phyloP scores from a whole-genome alignment of 441 rosid species.

The Croton setiger region DNA sequence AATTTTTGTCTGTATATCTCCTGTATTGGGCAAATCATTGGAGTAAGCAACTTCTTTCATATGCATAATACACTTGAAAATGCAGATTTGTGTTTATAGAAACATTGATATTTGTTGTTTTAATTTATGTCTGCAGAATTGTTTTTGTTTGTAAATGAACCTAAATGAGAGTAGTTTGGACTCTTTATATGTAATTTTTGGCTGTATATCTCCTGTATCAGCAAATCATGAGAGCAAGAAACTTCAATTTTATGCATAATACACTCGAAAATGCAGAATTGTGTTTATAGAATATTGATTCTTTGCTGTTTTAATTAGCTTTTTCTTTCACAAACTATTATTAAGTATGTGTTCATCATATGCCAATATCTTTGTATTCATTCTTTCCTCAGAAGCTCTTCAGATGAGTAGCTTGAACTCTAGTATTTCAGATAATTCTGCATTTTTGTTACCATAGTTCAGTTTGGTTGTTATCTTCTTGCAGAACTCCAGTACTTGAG shows the following conservation, averaged over 20 bases:
- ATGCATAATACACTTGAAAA: neutral
- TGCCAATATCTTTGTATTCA: neutral
- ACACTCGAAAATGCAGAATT: no score
- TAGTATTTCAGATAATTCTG: neutral
- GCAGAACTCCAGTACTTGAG: slow-evolving; percentile 83
- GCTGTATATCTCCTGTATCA: no score
- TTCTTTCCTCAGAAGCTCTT: neutral
- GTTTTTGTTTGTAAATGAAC: no score
- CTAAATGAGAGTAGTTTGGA: no score
- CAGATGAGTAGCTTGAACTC: neutral
- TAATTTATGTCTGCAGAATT: no score
- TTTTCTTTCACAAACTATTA: neutral
- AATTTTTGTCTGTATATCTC: neutral
- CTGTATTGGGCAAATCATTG: neutral
- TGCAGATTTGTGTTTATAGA: neutral
- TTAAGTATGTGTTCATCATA: neutral
- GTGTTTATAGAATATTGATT: no score
- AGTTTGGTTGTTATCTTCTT: neutral
- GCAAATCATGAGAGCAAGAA: no score
- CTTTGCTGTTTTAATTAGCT: neutral
- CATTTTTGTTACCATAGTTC: no score
- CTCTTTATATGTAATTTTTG: no score
- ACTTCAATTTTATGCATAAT: no score
- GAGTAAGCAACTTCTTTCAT: neutral
- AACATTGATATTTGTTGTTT: neutral